These are phyloP conservation scores for Suhomyces maxii DNA, from an alignment of 1,139 yeast species.

Conservation along the genomic window DNA sequence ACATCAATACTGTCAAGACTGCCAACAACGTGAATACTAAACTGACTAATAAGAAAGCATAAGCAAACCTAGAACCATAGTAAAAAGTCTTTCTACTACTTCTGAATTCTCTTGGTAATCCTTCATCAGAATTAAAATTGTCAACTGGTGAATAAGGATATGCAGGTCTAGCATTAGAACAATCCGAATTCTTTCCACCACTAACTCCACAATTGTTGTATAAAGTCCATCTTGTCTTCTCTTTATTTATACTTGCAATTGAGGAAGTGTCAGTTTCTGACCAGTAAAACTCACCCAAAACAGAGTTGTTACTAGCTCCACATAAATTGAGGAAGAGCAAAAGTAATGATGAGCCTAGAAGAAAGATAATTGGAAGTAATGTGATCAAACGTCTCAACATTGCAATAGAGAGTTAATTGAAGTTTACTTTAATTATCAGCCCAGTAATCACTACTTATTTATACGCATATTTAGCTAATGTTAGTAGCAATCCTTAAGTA, in stretches of 20 bases:
- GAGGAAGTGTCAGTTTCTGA: slow-evolving; percentile 65
- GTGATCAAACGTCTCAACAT: slow-evolving; percentile 19
- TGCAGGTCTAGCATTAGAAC: slow-evolving; percentile 53
- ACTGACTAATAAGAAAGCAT: slow-evolving; percentile 65
- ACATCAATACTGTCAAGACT: slow-evolving; percentile 18
- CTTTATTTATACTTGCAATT: slow-evolving; percentile 47
- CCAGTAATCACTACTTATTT: too few species aligned
- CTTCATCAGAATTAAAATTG: slow-evolving; percentile 47
- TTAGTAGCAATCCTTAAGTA: background rate
- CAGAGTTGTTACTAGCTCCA: slow-evolving; percentile 53
- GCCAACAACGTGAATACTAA: slow-evolving; percentile 57
- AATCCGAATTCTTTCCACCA: slow-evolving; percentile 38
- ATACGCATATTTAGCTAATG: background rate
- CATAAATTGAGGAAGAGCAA: slow-evolving; percentile 63
- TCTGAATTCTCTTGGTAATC: slow-evolving; percentile 51
- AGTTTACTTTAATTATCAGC: too few species aligned
- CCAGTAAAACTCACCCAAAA: slow-evolving; percentile 63
- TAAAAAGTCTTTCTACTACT: slow-evolving; percentile 51
- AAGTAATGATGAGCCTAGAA: slow-evolving; percentile 49
- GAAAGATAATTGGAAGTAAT: slow-evolving; percentile 30
- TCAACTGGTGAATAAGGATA: slow-evolving; percentile 66
- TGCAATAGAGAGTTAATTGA: too few species aligned
- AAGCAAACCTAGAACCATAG: slow-evolving; percentile 65
- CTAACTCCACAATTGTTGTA: slow-evolving; percentile 59
- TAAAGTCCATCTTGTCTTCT: slow-evolving; percentile 67